Evolutionary conservation across 148 eudicot species (phyloP), one percentile per base, ranked within the genome.

Genomic region (Camellia japonica): DNA sequence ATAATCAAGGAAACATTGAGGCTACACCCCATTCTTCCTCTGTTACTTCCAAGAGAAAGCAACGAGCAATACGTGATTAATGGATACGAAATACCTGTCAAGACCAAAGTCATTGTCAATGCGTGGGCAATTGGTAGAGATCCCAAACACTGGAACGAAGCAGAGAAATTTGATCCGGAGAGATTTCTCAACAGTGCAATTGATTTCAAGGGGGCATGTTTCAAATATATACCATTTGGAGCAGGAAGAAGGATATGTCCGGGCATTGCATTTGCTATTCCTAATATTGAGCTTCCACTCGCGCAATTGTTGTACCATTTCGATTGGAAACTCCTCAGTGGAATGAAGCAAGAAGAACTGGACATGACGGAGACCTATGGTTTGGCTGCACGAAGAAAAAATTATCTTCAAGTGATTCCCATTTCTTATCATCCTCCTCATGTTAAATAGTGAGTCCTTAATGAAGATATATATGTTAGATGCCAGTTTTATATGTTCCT

Each of bases 101-200:
- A 82, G 20, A 63, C 80, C 11, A 76, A 14, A 59, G 76, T 79
- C 8, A 71, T 85, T 0, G 78, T 85, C 47, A 85, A 85, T 46
- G 85, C 71, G 0, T 85, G 87, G 87, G 85, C 87, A 0, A 76
- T 85, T 0, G 72, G 60, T 12, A 59, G 82, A 54, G 84, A 85
- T 60, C 79, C 87, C 41, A 73, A 61, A 12, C 51, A 44, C n/a
- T 85, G 87, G 85, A 65, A 5, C 10, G 79, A 85, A 3, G 73
- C 85, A 63, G 83, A 85, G 43, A 47, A 19, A n/a, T 85, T 85
- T 46, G 19, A 80, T n/a, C 85, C 87, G 0, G 85, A 85, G 56
- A 85, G 87, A 71, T 85, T 82, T 18, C 47, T 63, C 6, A 41
- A 77, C 15, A 65, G 71, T 14, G 54, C 60, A 16, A 51, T 85